phyloP scores from a whole-genome alignment of 1,139 yeast genomes.

The Geotrichum klebahnii region DNA sequence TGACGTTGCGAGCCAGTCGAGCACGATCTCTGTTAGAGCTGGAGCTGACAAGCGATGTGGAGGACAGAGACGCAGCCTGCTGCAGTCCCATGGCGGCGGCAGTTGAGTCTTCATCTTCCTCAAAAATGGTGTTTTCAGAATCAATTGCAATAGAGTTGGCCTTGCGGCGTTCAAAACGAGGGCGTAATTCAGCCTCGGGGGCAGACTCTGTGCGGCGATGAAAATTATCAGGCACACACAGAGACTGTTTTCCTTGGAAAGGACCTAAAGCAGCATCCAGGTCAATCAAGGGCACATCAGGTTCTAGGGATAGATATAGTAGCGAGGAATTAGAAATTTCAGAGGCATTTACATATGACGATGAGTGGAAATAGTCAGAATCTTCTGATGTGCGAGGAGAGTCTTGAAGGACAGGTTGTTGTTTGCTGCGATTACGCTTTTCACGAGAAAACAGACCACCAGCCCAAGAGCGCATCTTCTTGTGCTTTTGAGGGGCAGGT shows the following conservation, averaged over 20 bases:
- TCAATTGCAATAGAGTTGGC: too few species aligned
- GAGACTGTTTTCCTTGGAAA: too few species aligned
- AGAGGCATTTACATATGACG: conserved; percentile 23
- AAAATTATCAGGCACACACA: too few species aligned
- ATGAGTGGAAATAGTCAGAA: conserved; percentile 19
- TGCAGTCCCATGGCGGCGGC: conserved; percentile 16
- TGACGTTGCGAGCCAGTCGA: conserved; percentile 23
- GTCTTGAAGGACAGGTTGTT: background rate
- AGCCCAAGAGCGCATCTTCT: conserved; percentile 33
- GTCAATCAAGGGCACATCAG: conserved; percentile 32
- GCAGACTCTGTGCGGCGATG: conserved; percentile 35
- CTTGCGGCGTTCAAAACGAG: too few species aligned
- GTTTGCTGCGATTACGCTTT: conserved; percentile 1
- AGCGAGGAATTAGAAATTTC: conserved; percentile 14
- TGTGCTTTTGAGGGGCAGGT: too few species aligned
- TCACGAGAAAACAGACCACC: conserved; percentile 14
- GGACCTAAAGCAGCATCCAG: conserved; percentile 37
- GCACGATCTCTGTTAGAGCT: conserved; percentile 23
- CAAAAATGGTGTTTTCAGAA: conserved; percentile 28
- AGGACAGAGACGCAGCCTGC: conserved; percentile 25
- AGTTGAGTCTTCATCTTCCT: conserved; percentile 24
- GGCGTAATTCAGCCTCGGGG: too few species aligned
- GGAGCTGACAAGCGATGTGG: conserved; percentile 20
- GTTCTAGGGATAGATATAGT: conserved; percentile 1
- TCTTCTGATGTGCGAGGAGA: conserved; percentile 19